Base-by-base conservation (phyloP, 768 basidiomycete species). In the Amanita subjunquillea region DNA sequence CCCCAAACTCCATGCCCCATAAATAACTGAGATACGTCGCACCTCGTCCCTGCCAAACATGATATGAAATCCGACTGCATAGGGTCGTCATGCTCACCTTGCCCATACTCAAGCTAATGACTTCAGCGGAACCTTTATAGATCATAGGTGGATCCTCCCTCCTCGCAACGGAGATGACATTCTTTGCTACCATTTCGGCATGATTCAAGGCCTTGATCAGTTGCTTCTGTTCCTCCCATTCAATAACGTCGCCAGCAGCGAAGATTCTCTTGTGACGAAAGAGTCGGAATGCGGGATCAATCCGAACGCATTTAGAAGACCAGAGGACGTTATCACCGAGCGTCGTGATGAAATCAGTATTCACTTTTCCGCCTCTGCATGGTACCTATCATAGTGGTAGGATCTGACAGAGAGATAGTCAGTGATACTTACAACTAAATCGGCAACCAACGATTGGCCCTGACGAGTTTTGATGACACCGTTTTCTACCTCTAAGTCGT, bases 161-260 rank as follows among this genome's bases (percentile, higher is more conserved):
- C 10, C 60, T 60, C 30, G 83, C 64, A 48, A 76, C 59, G 29
- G 64, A 62, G 0, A 79, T 30, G 13, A 83, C 62, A 54, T 87
- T 87, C 27, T 69, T 64, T 2, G 67, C 69, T 36, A 79, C 67
- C 37, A 84, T 56, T 7, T 56, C 54, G 0, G 68, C 72, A 55
- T 87, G 85, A 4, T 58, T 59, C 1, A 44, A 22, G 0, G 67
- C 68, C 61, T 86, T 85, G 13, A 55, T 62, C 3, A 65, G 62
- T 46, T 73, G 82, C 58, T 85, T 85, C 63, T 85, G 78, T 62
- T 85, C 85, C 1, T 65, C 52, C 70, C 76, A 80, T 37, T 82
- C 79, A 55, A 81, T 75, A 54, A 82, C 72, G 59, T 88, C 85
- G 1, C 85, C 85, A 2, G 66, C 71, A 0, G 85, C 87, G 53